Conservation (phyloP, 2,329 filamentous ascomycete genomes). For the Penicillium sp. region DNA sequence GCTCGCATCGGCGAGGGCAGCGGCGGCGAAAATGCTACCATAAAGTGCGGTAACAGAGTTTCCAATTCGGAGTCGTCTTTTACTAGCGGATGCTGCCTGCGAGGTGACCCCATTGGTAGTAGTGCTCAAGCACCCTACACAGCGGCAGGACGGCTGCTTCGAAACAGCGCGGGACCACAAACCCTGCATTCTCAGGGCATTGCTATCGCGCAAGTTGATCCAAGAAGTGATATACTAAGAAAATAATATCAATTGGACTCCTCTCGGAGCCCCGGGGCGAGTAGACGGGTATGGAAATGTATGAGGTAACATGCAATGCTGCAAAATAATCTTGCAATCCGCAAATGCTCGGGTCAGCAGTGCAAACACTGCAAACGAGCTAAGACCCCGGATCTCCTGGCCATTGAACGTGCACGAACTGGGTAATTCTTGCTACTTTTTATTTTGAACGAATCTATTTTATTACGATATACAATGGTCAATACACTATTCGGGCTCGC, state of each 20-base stretch:
- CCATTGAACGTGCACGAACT: not conserved
- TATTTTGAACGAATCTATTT: conserved; percentile 5
- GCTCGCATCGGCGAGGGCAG: conserved; percentile 42
- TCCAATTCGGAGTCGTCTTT: conserved; percentile 41
- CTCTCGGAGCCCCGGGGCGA: conserved; percentile 18
- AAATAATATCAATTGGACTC: conserved; percentile 14
- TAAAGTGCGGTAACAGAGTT: conserved; percentile 47
- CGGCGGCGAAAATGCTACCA: conserved; percentile 45
- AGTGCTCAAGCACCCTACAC: conserved; percentile 43
- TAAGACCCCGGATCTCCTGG: conserved; percentile 14
- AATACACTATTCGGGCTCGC: conserved; percentile 25
- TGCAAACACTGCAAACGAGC: conserved; percentile 45
- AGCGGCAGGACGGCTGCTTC: conserved; percentile 42
- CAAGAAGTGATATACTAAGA: not conserved
- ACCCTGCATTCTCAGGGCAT: conserved; percentile 45
- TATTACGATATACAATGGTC: conserved; percentile 25
- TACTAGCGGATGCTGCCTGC: conserved; percentile 37
- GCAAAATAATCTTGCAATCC: conserved; percentile 13
- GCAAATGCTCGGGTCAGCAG: conserved; percentile 11
- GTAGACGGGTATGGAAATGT: conserved; percentile 7
- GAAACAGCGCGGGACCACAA: conserved; percentile 45
- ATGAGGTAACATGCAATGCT: conserved; percentile 10
- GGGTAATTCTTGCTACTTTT: not conserved
- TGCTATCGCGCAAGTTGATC: conserved; percentile 13
- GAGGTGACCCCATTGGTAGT: conserved; percentile 36